Percentiles rank a stretch among this genome's conserved stretches.
These are phyloP conservation scores for Boletus semigastroideus DNA, from an alignment of 1,284 basidiomycete genomes.

Conservation along the genomic window DNA sequence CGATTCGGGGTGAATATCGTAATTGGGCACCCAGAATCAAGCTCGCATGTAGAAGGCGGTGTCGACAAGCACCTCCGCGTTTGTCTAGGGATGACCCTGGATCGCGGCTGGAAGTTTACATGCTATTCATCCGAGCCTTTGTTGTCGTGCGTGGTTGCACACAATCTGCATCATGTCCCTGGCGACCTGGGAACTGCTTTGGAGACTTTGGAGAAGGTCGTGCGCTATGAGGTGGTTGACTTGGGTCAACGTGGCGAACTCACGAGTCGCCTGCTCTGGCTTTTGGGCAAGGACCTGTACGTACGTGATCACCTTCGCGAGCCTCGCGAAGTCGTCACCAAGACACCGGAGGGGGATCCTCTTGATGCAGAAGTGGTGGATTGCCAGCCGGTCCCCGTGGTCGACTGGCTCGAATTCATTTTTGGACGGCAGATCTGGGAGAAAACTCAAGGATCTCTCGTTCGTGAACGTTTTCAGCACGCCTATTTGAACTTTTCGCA, in stretches of 20 bases:
- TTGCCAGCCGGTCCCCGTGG: slow-evolving; percentile 4
- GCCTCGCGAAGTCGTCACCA: no score
- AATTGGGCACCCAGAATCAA: no score
- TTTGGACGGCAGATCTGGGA: slow-evolving; percentile 10
- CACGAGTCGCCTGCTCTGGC: slow-evolving; percentile 5
- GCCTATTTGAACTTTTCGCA: slow-evolving; percentile 15
- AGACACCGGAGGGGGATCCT: neutral
- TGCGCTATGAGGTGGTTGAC: neutral
- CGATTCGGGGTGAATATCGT: no score
- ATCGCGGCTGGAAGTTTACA: neutral
- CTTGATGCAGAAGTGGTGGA: neutral
- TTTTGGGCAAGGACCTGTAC: slow-evolving; percentile 4
- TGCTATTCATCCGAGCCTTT: neutral
- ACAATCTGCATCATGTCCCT: neutral
- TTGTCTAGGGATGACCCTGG: neutral
- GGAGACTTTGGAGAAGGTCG: neutral
- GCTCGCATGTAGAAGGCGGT: no score
- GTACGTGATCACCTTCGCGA: neutral
- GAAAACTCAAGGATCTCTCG: neutral
- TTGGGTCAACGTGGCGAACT: neutral
- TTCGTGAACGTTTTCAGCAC: neutral
- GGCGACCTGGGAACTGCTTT: neutral
- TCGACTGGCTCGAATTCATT: slow-evolving; percentile 14
- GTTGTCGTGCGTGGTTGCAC: neutral
- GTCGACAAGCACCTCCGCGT: neutral